A percentile compares a stretch with the other conserved stretches of the same genome.
These are phyloP conservation scores for Melampsora larici-populina DNA, from an alignment of 1,284 basidiomycete genomes.

Conservation along the genomic window DNA sequence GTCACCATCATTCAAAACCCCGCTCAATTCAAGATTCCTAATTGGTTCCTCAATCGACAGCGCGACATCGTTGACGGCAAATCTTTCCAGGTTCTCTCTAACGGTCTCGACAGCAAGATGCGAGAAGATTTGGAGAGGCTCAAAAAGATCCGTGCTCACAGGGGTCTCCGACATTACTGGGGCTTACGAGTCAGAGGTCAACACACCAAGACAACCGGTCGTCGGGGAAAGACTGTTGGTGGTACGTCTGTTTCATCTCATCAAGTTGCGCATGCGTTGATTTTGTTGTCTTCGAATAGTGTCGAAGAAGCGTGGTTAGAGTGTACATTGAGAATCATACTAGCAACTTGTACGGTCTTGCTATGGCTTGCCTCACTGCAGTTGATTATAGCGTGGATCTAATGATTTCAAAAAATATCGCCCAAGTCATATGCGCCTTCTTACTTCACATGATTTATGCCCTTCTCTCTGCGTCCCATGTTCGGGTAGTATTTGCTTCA, in stretches of 20 bases:
- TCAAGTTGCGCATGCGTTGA: neutral
- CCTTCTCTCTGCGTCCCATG: no score
- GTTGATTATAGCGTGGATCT: no score
- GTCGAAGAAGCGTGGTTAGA: conserved; percentile 82
- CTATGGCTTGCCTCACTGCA: neutral
- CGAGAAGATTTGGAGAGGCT: conserved; percentile 97
- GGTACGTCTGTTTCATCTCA: conserved; percentile 50
- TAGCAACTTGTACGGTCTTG: no score
- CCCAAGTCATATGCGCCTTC: no score
- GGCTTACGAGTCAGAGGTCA: conserved; percentile 73
- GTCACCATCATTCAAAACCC: conserved; percentile 99
- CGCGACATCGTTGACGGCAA: conserved; percentile 97
- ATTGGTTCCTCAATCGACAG: conserved; percentile 99
- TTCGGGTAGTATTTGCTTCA: no score
- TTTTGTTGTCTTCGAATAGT: conserved; percentile 67
- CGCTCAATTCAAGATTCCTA: conserved; percentile 98
- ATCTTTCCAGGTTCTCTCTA: conserved; percentile 92
- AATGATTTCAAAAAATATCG: no score
- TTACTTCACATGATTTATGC: no score
- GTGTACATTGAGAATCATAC: conserved; percentile 28
- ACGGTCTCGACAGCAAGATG: conserved; percentile 95
- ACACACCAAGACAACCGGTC: conserved; percentile 98
- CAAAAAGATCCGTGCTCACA: conserved; percentile 99
- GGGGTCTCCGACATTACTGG: conserved; percentile 98
- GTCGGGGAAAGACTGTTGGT: conserved; percentile 54